A percentile compares a stretch with the other conserved stretches of the same genome.
These are phyloP conservation scores for Boletus tylopilopsis DNA, from an alignment of 768 basidiomycete species.

Conservation along the genomic window DNA sequence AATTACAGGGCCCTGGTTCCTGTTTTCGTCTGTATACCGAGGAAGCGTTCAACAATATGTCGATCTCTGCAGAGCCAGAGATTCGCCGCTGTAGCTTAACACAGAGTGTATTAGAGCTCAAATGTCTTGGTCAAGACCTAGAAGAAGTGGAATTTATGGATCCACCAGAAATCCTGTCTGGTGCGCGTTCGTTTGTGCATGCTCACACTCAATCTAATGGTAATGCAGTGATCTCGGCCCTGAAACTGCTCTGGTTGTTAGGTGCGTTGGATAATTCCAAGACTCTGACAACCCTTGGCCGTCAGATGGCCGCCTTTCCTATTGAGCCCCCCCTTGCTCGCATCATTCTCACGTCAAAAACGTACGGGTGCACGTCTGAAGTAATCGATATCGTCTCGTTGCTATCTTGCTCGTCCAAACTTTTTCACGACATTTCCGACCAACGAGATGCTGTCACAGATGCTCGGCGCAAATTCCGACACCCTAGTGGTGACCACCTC, in stretches of 20 bases:
- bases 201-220: background rate
- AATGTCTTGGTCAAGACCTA: slow-evolving; percentile 77
- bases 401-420: slow-evolving; percentile 73
- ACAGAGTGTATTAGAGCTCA: slow-evolving; percentile 80
- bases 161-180: slow-evolving; percentile 66
- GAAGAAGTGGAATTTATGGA: slow-evolving; percentile 88
- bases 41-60: slow-evolving; percentile 64
- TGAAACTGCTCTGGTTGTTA: slow-evolving; percentile 73
- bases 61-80: slow-evolving; percentile 74
- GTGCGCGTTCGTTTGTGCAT: slow-evolving; percentile 43
- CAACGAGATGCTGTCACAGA: slow-evolving; percentile 69
- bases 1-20: slow-evolving; percentile 61
- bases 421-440: slow-evolving; percentile 76
- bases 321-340: slow-evolving; percentile 85
- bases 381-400: slow-evolving; percentile 83
- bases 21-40: slow-evolving; percentile 96
- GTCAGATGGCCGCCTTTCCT: slow-evolving; percentile 86
- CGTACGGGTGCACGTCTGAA: slow-evolving; percentile 69
- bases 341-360: slow-evolving; percentile 73
- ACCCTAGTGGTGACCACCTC: slow-evolving; percentile 86
- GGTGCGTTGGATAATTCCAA: slow-evolving; percentile 70
- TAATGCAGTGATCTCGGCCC: slow-evolving; percentile 51
- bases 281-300: slow-evolving; percentile 67
- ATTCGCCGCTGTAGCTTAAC: slow-evolving; percentile 85
- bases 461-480: slow-evolving; percentile 73